Evolutionary conservation across 331 rosid species (phyloP).

Genomic region (Cydonia oblonga): DNA sequence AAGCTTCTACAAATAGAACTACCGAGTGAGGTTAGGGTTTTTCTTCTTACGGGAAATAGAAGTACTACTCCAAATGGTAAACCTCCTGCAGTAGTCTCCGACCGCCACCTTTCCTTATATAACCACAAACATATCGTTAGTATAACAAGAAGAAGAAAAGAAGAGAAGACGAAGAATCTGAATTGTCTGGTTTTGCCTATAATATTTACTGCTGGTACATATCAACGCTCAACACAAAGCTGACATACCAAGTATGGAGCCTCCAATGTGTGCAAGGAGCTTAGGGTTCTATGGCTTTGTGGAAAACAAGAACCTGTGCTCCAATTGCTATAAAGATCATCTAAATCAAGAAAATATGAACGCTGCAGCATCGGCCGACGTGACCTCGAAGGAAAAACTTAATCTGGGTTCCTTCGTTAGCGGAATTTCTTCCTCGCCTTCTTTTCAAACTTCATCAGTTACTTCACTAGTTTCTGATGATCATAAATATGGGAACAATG

Average conservation of each 20-base stretch:
- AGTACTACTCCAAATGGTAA: neutral
- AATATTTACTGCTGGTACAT: neutral
- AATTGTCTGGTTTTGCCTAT: neutral
- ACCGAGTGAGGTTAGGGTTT: neutral
- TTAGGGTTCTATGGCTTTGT: slow-evolving; percentile 34
- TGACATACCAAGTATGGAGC: slow-evolving; percentile 1
- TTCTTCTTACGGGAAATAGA: neutral
- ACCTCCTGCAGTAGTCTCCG: neutral
- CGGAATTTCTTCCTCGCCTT: neutral
- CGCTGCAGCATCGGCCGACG: neutral
- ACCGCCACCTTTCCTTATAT: neutral
- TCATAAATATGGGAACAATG: neutral
- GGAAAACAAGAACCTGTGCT: slow-evolving; percentile 31
- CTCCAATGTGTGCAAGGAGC: slow-evolving; percentile 24
- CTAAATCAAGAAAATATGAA: neutral
- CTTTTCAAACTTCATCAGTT: neutral
- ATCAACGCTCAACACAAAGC: neutral
- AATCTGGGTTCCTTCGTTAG: neutral
- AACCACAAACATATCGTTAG: neutral
- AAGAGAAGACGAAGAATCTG: neutral
- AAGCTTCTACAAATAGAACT: neutral
- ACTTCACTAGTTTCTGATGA: neutral
- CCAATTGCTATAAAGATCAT: slow-evolving; percentile 24
- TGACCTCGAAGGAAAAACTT: neutral
- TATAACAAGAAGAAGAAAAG: neutral